Evolutionary conservation across 805 yeast genomes (phyloP), one percentile per base, ranked within the genome.

Genomic region (Lipomyces orientalis): DNA sequence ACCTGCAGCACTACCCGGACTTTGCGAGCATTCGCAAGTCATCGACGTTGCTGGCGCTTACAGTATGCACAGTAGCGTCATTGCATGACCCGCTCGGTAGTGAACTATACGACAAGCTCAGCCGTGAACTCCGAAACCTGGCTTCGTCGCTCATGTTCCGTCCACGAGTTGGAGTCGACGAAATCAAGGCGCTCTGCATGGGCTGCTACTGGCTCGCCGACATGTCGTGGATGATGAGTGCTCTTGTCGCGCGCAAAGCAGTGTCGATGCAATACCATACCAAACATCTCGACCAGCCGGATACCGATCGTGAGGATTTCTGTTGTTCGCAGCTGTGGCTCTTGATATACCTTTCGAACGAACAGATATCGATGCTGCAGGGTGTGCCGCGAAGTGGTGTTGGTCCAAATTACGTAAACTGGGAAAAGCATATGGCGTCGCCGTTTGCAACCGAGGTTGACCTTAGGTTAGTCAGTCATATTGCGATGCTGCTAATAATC

Each of bases 121-220:
- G 63, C n/a, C 52, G 49, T 9, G 70, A 66, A 57, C 49, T 66
- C 12, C 29, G 64, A 19, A 66, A 37, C 43, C 37, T 66, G 12
- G 64, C 54, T 7, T 55, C 70, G 8, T 54, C 58, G 12, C 34
- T 64, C 12, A 35, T 66, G 37, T 66, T 66, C 37, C 51, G 70
- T 4, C 70, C 70, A n/a, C 61, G 65, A 5, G 14, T 66, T 4
- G 70, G 70, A 9, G 19, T 56, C 22, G 67, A 66, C 34, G 70
- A 66, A 33, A 64, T 66, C 35, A 51, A 55, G 37, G 61, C 70
- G 12, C 60, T 66, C 14, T 66, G 67, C 39, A 64, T 66, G 60
- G 67, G 67, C 3, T 58, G 55, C 34, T 66, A 66, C 54, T 66
- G 70, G 70, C 61, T 66, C 8, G 49, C 70, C 7, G 70, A 66